Evolutionary conservation across 192 early-diverging fungal species (phyloP).

Genomic region (Podila epigama): DNA sequence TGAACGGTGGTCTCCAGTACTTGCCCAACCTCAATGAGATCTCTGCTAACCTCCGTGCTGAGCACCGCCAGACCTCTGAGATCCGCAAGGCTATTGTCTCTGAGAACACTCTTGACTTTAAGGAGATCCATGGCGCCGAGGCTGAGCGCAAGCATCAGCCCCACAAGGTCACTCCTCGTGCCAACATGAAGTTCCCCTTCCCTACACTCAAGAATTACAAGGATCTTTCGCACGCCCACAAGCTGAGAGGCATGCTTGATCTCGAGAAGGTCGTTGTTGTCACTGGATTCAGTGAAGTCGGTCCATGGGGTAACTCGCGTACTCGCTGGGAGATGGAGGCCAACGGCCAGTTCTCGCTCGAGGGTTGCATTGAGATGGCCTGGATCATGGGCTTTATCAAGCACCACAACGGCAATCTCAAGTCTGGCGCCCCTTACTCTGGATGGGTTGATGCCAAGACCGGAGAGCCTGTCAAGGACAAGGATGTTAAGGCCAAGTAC

Average conservation of each 20-base stretch:
- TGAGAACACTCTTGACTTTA: slow-evolving; percentile 82
- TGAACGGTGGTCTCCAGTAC: slow-evolving; percentile 91
- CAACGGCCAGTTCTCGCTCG: slow-evolving; percentile 84
- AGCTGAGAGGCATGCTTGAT: slow-evolving; percentile 82
- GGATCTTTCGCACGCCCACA: slow-evolving; percentile 66
- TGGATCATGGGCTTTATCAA: slow-evolving; percentile 98
- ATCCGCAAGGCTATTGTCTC: slow-evolving; percentile 83
- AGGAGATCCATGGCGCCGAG: slow-evolving; percentile 76
- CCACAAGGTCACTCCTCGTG: slow-evolving; percentile 80
- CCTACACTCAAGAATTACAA: slow-evolving; percentile 70
- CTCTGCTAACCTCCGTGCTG: slow-evolving; percentile 73
- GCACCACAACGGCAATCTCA: slow-evolving; percentile 84
- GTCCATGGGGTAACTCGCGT: slow-evolving; percentile 87
- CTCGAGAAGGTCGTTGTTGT: slow-evolving; percentile 92
- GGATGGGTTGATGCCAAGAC: slow-evolving; percentile 94
- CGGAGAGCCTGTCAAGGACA: slow-evolving; percentile 83
- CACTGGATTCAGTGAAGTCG: slow-evolving; percentile 94
- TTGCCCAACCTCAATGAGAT: slow-evolving; percentile 86
- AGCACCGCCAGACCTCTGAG: slow-evolving; percentile 86
- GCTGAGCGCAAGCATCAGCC: slow-evolving; percentile 66
- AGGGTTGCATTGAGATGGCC: slow-evolving; percentile 95
- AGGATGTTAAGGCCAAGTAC: slow-evolving; percentile 89
- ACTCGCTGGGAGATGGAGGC: slow-evolving; percentile 99
- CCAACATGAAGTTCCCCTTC: slow-evolving; percentile 88
- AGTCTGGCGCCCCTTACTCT: slow-evolving; percentile 78